Evolutionary conservation across 2,329 filamentous ascomycete genomes (phyloP).

Genomic region (Colletotrichum nymphaeae): DNA sequence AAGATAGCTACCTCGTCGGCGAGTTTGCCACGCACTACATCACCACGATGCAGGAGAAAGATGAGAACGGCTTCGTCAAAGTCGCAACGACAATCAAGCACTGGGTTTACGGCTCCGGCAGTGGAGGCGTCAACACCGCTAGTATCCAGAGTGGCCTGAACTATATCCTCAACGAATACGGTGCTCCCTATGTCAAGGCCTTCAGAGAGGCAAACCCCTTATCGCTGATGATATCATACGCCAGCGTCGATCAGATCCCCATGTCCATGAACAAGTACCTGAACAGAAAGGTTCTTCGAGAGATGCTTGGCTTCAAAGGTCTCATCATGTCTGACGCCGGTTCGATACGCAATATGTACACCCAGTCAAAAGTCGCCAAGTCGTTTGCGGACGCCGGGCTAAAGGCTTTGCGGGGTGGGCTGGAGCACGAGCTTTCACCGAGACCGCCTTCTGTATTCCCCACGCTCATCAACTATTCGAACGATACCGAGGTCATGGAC

Average conservation of each 20-base stretch:
- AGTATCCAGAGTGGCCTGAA: conserved; percentile 47
- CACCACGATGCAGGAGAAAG: conserved; percentile 48
- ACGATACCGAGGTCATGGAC: conserved; percentile 38
- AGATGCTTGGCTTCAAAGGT: conserved; percentile 45
- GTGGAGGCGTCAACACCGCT: conserved; percentile 47
- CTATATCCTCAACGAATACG: conserved; percentile 47
- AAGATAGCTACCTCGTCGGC: conserved; percentile 45
- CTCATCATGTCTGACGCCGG: conserved; percentile 48
- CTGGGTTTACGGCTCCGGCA: conserved; percentile 46
- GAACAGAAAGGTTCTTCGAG: conserved; percentile 41
- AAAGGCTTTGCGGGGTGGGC: conserved; percentile 41
- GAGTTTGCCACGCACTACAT: conserved; percentile 47
- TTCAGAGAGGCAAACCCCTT: conserved; percentile 41
- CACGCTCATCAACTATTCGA: conserved; percentile 37
- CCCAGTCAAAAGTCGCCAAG: conserved; percentile 42
- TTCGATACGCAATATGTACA: conserved; percentile 43
- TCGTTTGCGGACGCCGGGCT: conserved; percentile 42
- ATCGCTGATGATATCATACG: conserved; percentile 47
- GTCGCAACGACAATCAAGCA: conserved; percentile 51
- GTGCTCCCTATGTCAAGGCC: conserved; percentile 44
- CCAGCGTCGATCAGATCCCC: conserved; percentile 45
- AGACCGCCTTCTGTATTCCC: conserved; percentile 39
- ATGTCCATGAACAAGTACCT: conserved; percentile 47
- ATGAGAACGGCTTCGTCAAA: conserved; percentile 45
- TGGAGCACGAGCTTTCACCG: conserved; percentile 44